Evolutionary conservation across 495 filamentous ascomycete species (phyloP).

Genomic region (Chaetomium tenue): DNA sequence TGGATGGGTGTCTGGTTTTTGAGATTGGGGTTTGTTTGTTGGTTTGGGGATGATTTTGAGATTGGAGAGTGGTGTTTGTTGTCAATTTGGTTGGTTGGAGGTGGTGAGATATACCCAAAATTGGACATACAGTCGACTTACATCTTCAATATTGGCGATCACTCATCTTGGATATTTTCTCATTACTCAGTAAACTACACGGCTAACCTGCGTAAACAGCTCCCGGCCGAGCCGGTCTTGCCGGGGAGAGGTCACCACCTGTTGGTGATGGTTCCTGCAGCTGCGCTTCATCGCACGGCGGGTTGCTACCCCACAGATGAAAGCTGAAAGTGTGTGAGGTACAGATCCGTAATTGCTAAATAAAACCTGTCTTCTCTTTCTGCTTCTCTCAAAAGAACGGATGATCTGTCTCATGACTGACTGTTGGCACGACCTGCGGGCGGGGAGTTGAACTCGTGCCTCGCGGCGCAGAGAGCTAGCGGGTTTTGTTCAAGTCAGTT

Average conservation of each 20-base stretch:
- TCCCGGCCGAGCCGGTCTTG: not conserved
- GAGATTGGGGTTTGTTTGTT: not conserved
- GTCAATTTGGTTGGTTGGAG: too few species aligned
- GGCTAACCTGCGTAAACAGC: not conserved
- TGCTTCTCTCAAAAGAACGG: not conserved
- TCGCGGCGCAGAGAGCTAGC: not conserved
- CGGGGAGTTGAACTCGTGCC: not conserved
- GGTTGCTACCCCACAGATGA: not conserved
- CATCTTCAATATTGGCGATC: not conserved
- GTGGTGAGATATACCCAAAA: not conserved
- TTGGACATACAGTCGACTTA: not conserved
- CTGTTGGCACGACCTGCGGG: not conserved
- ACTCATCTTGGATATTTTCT: not conserved
- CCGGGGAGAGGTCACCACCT: not conserved
- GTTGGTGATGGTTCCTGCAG: slow-evolving; percentile 9
- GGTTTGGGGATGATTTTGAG: not conserved
- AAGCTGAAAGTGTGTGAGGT: not conserved
- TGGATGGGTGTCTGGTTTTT: not conserved
- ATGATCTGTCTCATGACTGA: not conserved
- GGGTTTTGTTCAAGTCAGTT: not conserved
- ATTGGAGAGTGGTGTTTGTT: not conserved
- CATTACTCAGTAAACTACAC: too few species aligned
- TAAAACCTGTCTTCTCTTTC: not conserved
- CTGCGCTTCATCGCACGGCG: slow-evolving; percentile 5
- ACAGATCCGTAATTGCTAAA: slow-evolving; percentile 7